Evolutionary conservation across 352 stramenopile species (phyloP).

Genomic region (Nothophytophthora sp.): DNA sequence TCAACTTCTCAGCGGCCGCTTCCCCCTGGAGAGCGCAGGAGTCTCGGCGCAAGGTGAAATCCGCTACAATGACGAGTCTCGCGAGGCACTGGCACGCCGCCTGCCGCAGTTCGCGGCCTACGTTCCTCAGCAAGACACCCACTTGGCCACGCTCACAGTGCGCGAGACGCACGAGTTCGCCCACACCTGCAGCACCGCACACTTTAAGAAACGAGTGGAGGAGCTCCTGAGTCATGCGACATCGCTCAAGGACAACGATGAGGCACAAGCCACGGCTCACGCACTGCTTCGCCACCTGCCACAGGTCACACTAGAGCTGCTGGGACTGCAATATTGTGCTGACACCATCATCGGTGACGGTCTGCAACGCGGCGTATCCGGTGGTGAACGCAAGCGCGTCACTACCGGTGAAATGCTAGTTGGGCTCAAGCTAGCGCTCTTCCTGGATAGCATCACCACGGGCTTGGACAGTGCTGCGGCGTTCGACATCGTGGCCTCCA

Average conservation of each 20-base stretch:
- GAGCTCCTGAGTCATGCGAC: slow-evolving; percentile 33
- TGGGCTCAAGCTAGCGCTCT: slow-evolving; percentile 61
- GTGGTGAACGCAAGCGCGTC: slow-evolving; percentile 89
- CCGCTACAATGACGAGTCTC: slow-evolving; percentile 33
- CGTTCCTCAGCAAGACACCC: slow-evolving; percentile 57
- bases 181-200: slow-evolving; percentile 70
- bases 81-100: slow-evolving; percentile 14
- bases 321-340: slow-evolving; percentile 43
- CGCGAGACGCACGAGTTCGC: slow-evolving; percentile 91
- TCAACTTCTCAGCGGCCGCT: slow-evolving; percentile 40
- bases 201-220: slow-evolving; percentile 34
- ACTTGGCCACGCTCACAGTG: slow-evolving; percentile 46
- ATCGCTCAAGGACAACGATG: slow-evolving; percentile 15
- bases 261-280: slow-evolving; percentile 23
- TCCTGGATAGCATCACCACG: slow-evolving; percentile 79
- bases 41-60: slow-evolving; percentile 31
- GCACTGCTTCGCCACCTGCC: slow-evolving; percentile 29
- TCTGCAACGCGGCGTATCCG: slow-evolving; percentile 64
- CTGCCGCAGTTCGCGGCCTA: slow-evolving; percentile 45
- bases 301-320: slow-evolving; percentile 30
- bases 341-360: slow-evolving; percentile 53
- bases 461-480: slow-evolving; percentile 57
- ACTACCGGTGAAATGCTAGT: slow-evolving; percentile 89
- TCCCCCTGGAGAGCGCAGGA: slow-evolving; percentile 23
- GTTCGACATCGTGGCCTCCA: slow-evolving; percentile 47